Evolutionary conservation across 148 eudicot species (phyloP).

Genomic region (Cornus suecica): DNA sequence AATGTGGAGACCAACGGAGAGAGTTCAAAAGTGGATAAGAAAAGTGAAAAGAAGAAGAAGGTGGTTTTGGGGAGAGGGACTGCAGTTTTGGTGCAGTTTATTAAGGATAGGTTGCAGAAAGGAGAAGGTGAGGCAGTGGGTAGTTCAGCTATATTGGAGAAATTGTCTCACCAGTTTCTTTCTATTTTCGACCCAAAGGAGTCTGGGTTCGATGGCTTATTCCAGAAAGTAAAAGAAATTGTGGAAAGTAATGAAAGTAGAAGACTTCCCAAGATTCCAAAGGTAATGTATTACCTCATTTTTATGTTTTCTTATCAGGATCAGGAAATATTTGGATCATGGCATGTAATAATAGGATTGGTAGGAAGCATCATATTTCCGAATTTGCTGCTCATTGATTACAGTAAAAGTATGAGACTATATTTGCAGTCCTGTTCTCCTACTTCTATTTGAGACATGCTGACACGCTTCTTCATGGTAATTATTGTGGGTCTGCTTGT

Average conservation of each 20-base stretch:
- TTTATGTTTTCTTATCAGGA: too few species aligned
- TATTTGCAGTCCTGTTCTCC: neutral
- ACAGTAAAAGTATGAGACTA: neutral
- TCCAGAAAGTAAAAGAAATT: slow-evolving; percentile 69
- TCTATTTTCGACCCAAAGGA: slow-evolving; percentile 53
- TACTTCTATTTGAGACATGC: neutral
- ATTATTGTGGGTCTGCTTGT: neutral
- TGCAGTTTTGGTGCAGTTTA: slow-evolving; percentile 43
- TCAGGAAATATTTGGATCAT: too few species aligned
- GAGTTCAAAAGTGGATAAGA: slow-evolving; percentile 33
- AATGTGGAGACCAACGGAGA: slow-evolving; percentile 23
- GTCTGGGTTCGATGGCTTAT: slow-evolving; percentile 35
- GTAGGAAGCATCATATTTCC: neutral
- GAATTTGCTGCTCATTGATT: too few species aligned
- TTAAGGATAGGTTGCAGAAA: slow-evolving; percentile 53
- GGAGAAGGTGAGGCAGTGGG: slow-evolving; percentile 20
- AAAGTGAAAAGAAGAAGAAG: slow-evolving; percentile 58
- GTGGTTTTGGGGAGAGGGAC: slow-evolving; percentile 84
- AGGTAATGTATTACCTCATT: slow-evolving; percentile 40
- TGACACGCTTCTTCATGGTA: neutral
- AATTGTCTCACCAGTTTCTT: slow-evolving; percentile 31
- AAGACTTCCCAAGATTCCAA: slow-evolving; percentile 90
- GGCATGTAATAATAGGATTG: neutral
- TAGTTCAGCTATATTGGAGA: slow-evolving; percentile 23
- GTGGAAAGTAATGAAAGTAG: slow-evolving; percentile 91